These are phyloP conservation scores for Echinosophora koreensis DNA, from an alignment of 306 rosid genomes.

Conservation along the genomic window DNA sequence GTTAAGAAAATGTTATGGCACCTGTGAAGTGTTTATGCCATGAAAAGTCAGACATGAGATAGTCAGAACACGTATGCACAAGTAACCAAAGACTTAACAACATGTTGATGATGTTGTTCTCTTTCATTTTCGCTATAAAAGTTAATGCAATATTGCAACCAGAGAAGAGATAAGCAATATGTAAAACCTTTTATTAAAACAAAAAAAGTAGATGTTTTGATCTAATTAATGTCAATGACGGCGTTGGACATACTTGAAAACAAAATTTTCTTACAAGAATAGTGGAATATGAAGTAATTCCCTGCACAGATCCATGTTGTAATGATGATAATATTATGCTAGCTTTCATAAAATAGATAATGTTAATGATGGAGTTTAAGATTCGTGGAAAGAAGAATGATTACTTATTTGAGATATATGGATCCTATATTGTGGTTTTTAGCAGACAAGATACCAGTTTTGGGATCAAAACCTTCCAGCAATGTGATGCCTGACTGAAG, in stretches of 20 bases:
- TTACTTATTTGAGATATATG: slow-evolving; percentile 10
- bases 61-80: slow-evolving; percentile 17
- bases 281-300: slow-evolving; percentile 23
- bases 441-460: not conserved
- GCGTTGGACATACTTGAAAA: slow-evolving; percentile 21
- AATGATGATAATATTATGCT: slow-evolving; percentile 17
- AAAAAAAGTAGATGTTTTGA: not conserved
- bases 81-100: not conserved
- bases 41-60: slow-evolving; percentile 16
- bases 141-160: not conserved
- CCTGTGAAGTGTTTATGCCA: not conserved
- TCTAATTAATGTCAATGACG: slow-evolving; percentile 13
- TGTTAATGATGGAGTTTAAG: slow-evolving; percentile 11
- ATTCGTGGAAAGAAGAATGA: not conserved
- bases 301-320: slow-evolving; percentile 25
- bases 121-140: not conserved
- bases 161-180: not conserved
- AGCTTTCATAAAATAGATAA: slow-evolving; percentile 20
- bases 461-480: slow-evolving; percentile 38
- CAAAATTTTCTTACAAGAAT: slow-evolving; percentile 2
- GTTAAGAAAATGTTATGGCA: slow-evolving; percentile 11
- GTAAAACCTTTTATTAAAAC: not conserved
- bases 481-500: not conserved
- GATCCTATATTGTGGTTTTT: slow-evolving; percentile 12
- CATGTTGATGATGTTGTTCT: slow-evolving; percentile 18